Percentiles rank a stretch among this genome's conserved stretches.
Conservation (phyloP, 306 rosid species). For the Quercus suber region DNA sequence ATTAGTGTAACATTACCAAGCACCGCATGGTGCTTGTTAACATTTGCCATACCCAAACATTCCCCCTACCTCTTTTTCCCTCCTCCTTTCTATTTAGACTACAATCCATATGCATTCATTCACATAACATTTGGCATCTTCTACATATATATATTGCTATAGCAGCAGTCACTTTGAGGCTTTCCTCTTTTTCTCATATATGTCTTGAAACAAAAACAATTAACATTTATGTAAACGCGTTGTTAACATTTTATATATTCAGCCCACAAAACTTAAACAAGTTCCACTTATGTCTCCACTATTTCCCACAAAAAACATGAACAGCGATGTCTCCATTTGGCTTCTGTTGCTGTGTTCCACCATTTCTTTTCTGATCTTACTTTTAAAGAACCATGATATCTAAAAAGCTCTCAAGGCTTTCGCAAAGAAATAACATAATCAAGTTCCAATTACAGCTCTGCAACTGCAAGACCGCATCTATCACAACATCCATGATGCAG, state of each 20-base stretch:
- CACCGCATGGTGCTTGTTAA: accelerated
- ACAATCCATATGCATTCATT: neutral
- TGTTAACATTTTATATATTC: too few relatives aligned
- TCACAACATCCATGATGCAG: neutral
- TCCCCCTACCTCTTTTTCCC: too few relatives aligned
- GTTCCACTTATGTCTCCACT: too few relatives aligned
- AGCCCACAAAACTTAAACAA: too few relatives aligned
- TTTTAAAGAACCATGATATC: neutral
- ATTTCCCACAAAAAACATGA: too few relatives aligned
- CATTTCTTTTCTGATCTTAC: neutral
- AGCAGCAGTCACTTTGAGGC: neutral
- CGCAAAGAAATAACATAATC: neutral
- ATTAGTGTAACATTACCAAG: too few relatives aligned
- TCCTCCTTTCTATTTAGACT: neutral
- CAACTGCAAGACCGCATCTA: neutral
- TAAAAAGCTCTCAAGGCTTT: neutral
- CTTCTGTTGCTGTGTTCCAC: neutral
- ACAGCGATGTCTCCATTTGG: neutral
- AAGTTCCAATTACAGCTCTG: neutral
- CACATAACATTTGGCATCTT: neutral
- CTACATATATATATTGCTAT: neutral
- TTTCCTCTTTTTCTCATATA: neutral
- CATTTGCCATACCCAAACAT: too few relatives aligned
- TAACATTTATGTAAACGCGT: too few relatives aligned
- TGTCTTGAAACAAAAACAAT: too few relatives aligned